Conservation (phyloP, 805 yeast genomes). For the Ogataea sp. region DNA sequence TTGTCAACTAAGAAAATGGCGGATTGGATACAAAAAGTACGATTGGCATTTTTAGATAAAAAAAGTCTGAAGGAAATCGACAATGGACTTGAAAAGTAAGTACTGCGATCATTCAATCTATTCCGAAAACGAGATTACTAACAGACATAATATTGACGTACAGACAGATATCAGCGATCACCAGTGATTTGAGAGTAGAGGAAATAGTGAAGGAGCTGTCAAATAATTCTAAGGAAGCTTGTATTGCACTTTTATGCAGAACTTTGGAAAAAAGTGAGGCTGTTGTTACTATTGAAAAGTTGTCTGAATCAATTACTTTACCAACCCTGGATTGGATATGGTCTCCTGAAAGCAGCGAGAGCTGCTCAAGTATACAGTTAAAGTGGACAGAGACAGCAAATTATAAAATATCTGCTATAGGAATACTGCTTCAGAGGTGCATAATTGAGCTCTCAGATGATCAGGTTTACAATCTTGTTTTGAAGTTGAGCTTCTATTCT, state of each 20-base stretch:
- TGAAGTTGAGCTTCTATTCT: background rate
- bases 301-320: background rate
- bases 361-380: background rate
- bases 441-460: background rate
- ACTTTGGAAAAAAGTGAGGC: background rate
- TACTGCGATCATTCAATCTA: no score
- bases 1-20: no score
- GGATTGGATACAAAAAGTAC: no score
- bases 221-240: background rate
- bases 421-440: background rate
- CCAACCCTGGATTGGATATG: constrained; percentile 1
- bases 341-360: background rate
- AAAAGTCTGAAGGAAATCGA: no score
- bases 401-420: background rate
- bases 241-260: background rate
- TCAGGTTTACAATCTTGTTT: background rate
- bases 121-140: no score
- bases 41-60: no score
- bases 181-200: no score
- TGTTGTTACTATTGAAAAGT: background rate
- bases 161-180: no score
- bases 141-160: no score
- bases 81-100: no score
- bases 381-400: background rate
- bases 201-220: background rate